Percentiles rank a stretch among this genome's conserved stretches.
phyloP scores from a whole-genome alignment of 2,329 filamentous ascomycete genomes.

The Sporothrix brasiliensis region DNA sequence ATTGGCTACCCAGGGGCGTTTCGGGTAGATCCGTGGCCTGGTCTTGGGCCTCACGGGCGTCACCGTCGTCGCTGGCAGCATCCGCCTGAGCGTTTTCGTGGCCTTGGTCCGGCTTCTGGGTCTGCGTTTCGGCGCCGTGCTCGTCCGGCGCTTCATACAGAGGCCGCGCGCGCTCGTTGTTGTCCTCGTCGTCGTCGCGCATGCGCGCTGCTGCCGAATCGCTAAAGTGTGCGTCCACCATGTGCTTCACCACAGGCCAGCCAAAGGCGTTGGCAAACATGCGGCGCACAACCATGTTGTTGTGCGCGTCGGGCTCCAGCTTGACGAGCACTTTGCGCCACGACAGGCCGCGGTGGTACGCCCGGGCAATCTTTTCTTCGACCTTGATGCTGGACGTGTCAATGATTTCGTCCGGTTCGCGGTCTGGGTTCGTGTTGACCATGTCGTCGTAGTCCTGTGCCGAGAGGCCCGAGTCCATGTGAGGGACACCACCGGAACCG shows the following conservation, averaged over 20 bases:
- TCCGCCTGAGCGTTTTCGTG: neutral
- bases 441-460: constrained; percentile 58
- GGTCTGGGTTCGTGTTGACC: constrained; percentile 51
- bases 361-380: constrained; percentile 95
- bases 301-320: constrained; percentile 94
- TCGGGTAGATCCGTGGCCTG: constrained; percentile 27
- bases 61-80: neutral
- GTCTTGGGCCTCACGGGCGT: constrained; percentile 6
- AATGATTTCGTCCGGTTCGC: constrained; percentile 51
- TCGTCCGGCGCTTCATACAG: constrained; percentile 58
- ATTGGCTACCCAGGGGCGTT: neutral
- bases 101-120: constrained; percentile 17
- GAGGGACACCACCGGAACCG: constrained; percentile 39
- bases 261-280: constrained; percentile 98
- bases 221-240: constrained; percentile 92
- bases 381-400: constrained; percentile 78
- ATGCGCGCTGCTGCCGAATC: constrained; percentile 68
- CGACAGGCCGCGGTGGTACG: constrained; percentile 86
- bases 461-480: constrained; percentile 51
- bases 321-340: constrained; percentile 98
- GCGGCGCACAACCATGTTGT: constrained; percentile 94
- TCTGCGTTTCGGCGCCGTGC: constrained; percentile 67
- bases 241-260: constrained; percentile 94
- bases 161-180: constrained; percentile 69
- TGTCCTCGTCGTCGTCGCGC: constrained; percentile 67